Conservation (phyloP, 2,329 filamentous ascomycete genomes). For the Penicillium digitatum region DNA sequence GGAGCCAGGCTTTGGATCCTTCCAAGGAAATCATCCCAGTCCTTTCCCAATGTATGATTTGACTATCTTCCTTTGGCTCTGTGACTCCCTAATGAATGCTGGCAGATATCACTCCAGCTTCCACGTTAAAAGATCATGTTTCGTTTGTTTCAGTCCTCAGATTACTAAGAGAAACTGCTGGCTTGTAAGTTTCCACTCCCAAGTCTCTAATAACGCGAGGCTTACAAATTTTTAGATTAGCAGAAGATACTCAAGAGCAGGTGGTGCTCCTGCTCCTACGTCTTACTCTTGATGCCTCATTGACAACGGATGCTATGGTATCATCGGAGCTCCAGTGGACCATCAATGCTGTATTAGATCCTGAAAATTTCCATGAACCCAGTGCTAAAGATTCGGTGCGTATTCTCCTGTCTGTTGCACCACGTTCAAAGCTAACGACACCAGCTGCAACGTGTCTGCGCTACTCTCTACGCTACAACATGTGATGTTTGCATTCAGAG, state of each 20-base stretch:
- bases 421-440: slow-evolving; percentile 10
- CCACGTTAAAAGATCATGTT: slow-evolving; percentile 13
- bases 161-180: slow-evolving; percentile 30
- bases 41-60: slow-evolving; percentile 21
- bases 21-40: slow-evolving; percentile 29
- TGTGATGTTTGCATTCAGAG: slow-evolving; percentile 38
- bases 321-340: slow-evolving; percentile 34
- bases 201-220: not conserved
- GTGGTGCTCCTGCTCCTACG: slow-evolving; percentile 35
- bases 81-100: slow-evolving; percentile 8
- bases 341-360: slow-evolving; percentile 26
- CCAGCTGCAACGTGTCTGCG: slow-evolving; percentile 31
- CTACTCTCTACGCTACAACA: slow-evolving; percentile 33
- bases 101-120: slow-evolving; percentile 14
- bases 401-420: not conserved
- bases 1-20: slow-evolving; percentile 43
- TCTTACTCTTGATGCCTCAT: slow-evolving; percentile 35
- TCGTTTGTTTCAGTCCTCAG: slow-evolving; percentile 35
- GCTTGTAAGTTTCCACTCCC: slow-evolving; percentile 25
- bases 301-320: slow-evolving; percentile 29
- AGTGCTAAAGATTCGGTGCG: slow-evolving; percentile 24
- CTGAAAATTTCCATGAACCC: slow-evolving; percentile 26
- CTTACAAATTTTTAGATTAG: slow-evolving; percentile 29
- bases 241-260: slow-evolving; percentile 30
- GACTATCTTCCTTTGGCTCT: not conserved